Conservation (phyloP, 2,329 filamentous ascomycete genomes). For the Talaromyces islandicus region DNA sequence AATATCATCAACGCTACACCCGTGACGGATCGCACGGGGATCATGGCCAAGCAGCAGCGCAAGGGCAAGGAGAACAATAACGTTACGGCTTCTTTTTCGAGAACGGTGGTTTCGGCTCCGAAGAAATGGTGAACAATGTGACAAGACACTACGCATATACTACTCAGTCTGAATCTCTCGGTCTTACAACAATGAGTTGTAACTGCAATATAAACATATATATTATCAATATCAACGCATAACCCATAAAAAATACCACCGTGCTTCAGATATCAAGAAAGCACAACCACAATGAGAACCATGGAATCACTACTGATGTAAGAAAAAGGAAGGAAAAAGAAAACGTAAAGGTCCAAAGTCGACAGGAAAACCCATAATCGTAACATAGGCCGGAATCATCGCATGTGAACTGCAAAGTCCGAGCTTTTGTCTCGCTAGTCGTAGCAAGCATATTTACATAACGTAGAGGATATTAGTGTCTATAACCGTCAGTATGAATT, state of each 20-base stretch:
- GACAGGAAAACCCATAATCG: background rate
- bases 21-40: conserved; percentile 78
- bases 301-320: background rate
- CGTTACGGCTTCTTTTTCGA: conserved; percentile 44
- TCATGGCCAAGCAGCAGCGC: conserved; percentile 55
- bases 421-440: background rate
- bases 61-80: conserved; percentile 39
- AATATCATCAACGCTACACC: conserved; percentile 88
- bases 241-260: background rate
- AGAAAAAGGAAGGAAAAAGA: background rate
- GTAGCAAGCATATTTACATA: conserved; percentile 44
- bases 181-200: no score
- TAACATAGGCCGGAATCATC: background rate
- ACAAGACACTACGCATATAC: background rate
- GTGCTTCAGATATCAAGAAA: no score
- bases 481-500: conserved; percentile 22
- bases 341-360: background rate
- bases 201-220: background rate
- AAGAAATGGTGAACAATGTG: conserved; percentile 25
- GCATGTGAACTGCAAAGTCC: background rate
- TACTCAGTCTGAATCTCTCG: background rate
- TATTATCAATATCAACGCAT: background rate
- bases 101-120: conserved; percentile 44
- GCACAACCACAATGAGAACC: background rate
- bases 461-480: conserved; percentile 63